Percentiles rank a stretch among this genome's conserved stretches.
Conservation (phyloP, 768 basidiomycete species). For the Baorangia bicolor region DNA sequence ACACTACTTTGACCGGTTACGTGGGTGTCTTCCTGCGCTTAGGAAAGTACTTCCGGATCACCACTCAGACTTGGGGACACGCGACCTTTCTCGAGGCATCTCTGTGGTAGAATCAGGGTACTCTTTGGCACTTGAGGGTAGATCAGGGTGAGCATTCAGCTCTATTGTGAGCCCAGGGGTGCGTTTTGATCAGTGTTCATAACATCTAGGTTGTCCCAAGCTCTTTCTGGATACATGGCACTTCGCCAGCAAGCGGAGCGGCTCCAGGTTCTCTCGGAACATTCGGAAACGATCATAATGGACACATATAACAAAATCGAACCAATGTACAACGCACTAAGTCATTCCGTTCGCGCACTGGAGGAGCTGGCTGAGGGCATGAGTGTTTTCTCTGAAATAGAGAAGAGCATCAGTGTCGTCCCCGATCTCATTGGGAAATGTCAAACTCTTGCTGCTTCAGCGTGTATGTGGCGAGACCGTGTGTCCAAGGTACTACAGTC, state of each 20-base stretch:
- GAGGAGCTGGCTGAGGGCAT: slow-evolving; percentile 39
- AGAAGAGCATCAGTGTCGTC: slow-evolving; percentile 19
- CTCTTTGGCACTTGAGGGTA: slow-evolving; percentile 57
- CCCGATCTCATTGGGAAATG: slow-evolving; percentile 30
- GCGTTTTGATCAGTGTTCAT: neutral
- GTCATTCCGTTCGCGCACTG: slow-evolving; percentile 29
- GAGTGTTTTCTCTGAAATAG: slow-evolving; percentile 32
- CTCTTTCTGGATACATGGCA: slow-evolving; percentile 14
- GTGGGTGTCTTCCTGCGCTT: slow-evolving; percentile 63
- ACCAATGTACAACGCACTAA: slow-evolving; percentile 20
- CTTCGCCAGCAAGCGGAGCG: slow-evolving; percentile 18
- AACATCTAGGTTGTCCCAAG: slow-evolving; percentile 16
- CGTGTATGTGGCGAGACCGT: slow-evolving; percentile 28
- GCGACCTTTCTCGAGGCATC: slow-evolving; percentile 79
- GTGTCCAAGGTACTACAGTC: slow-evolving; percentile 22
- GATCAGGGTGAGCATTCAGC: slow-evolving; percentile 57
- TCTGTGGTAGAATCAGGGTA: slow-evolving; percentile 80
- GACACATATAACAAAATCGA: slow-evolving; percentile 13
- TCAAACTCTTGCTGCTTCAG: slow-evolving; percentile 24
- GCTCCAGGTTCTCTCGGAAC: slow-evolving; percentile 21
- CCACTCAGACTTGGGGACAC: slow-evolving; percentile 80
- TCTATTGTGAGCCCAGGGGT: neutral
- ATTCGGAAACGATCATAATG: slow-evolving; percentile 21
- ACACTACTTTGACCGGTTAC: slow-evolving; percentile 62
- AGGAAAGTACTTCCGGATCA: slow-evolving; percentile 63